phyloP scores from a whole-genome alignment of 352 stramenopile genomes.

The Lagenidium sp. region DNA sequence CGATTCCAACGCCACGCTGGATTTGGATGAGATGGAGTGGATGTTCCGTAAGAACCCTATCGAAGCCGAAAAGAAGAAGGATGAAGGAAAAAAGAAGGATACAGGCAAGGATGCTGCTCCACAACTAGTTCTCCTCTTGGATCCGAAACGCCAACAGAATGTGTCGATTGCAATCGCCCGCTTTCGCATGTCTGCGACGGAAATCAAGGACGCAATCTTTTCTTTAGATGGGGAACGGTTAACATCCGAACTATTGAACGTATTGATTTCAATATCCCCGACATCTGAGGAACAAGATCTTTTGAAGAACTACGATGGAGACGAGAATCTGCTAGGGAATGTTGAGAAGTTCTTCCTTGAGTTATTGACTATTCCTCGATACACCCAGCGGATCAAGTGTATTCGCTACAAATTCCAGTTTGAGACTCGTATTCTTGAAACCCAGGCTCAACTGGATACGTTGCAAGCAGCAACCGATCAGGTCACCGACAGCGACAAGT shows the following conservation, averaged over 20 bases:
- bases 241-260: slow-evolving; percentile 78
- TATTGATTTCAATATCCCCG: slow-evolving; percentile 83
- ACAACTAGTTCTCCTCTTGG: slow-evolving; percentile 85
- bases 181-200: slow-evolving; percentile 87
- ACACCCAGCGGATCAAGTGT: slow-evolving; percentile 85
- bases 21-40: slow-evolving; percentile 83
- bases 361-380: slow-evolving; percentile 75
- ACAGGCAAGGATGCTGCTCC: slow-evolving; percentile 31
- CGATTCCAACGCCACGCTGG: slow-evolving; percentile 52
- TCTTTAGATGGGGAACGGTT: slow-evolving; percentile 61
- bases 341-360: slow-evolving; percentile 87
- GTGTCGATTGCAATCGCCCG: slow-evolving; percentile 96
- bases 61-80: slow-evolving; percentile 52
- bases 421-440: slow-evolving; percentile 76
- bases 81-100: slow-evolving; percentile 75
- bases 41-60: slow-evolving; percentile 81
- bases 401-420: slow-evolving; percentile 85
- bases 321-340: slow-evolving; percentile 76
- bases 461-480: slow-evolving; percentile 75
- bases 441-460: slow-evolving; percentile 74
- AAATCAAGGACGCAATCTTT: slow-evolving; percentile 85
- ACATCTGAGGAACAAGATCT: slow-evolving; percentile 87
- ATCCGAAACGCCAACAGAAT: slow-evolving; percentile 96
- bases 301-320: slow-evolving; percentile 88
- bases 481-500: slow-evolving; percentile 71